phyloP scores from a whole-genome alignment of 768 basidiomycete species.

The Cubamyces sp. region DNA sequence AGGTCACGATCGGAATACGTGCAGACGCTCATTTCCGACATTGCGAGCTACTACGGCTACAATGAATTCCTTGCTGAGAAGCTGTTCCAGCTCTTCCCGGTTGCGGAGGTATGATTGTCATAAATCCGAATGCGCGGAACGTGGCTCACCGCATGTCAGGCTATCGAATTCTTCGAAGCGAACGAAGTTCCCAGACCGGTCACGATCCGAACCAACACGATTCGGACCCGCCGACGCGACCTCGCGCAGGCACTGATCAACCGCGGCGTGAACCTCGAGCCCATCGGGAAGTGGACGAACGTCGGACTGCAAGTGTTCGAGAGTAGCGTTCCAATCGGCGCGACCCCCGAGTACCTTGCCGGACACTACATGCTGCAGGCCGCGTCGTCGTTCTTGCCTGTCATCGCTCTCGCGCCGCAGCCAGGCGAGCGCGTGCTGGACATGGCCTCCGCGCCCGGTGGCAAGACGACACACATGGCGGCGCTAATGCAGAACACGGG shows the following conservation, averaged over 20 bases:
- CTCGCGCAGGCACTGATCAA: constrained; percentile 93
- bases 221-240: constrained; percentile 91
- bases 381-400: constrained; percentile 98
- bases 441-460: constrained; percentile 98
- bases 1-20: constrained; percentile 91
- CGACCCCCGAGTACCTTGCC: constrained; percentile 97
- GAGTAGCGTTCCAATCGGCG: constrained; percentile 93
- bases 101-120: constrained; percentile 71
- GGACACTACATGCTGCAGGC: constrained; percentile 99
- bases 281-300: constrained; percentile 99
- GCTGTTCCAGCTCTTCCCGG: constrained; percentile 90
- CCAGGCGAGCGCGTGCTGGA: constrained; percentile 94
- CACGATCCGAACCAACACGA: constrained; percentile 96
- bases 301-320: constrained; percentile 99
- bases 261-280: constrained; percentile 95
- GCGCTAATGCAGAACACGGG: constrained; percentile 98
- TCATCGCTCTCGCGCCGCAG: constrained; percentile 92
- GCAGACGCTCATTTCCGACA: constrained; percentile 85
- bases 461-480: constrained; percentile 97
- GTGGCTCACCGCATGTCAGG: constrained; percentile 49
- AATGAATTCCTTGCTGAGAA: constrained; percentile 95
- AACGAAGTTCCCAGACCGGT: constrained; percentile 96
- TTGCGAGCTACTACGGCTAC: constrained; percentile 96
- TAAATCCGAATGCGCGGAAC: neutral
- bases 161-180: constrained; percentile 97